phyloP scores from a whole-genome alignment of 2,329 filamentous ascomycete species.

The Raffaelea arxii region DNA sequence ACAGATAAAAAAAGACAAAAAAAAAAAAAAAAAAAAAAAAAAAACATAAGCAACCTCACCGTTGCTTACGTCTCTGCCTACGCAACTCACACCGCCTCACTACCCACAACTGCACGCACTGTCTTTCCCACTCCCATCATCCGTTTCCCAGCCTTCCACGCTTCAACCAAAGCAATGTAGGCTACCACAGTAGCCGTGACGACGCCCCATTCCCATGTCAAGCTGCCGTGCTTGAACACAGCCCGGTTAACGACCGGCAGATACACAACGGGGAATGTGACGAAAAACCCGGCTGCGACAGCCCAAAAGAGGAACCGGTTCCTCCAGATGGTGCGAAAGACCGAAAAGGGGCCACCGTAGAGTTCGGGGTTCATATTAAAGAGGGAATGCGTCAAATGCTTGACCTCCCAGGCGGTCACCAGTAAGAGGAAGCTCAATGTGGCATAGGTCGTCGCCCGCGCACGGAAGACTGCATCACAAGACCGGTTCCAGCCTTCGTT shows the following conservation, averaged over 20 bases:
- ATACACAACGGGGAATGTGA: slow-evolving; percentile 60
- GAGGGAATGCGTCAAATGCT: slow-evolving; percentile 61
- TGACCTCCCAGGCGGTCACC: slow-evolving; percentile 69
- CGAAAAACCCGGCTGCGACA: slow-evolving; percentile 49
- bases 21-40: too few species aligned
- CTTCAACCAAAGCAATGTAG: slow-evolving; percentile 59
- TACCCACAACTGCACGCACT: too few species aligned
- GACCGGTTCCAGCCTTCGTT: slow-evolving; percentile 47
- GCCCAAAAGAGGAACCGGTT: slow-evolving; percentile 65
- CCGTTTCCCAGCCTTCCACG: slow-evolving; percentile 63
- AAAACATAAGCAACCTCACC: too few species aligned
- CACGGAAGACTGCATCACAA: slow-evolving; percentile 56
- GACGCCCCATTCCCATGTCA: slow-evolving; percentile 68
- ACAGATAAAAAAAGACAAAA: too few species aligned
- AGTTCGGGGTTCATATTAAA: slow-evolving; percentile 53
- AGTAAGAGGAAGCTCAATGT: slow-evolving; percentile 66
- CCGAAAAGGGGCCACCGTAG: slow-evolving; percentile 32
- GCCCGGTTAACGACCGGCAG: slow-evolving; percentile 60
- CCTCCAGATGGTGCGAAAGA: slow-evolving; percentile 54
- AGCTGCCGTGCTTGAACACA: slow-evolving; percentile 63
- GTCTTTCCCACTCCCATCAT: too few species aligned
- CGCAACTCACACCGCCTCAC: too few species aligned
- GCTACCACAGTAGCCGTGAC: slow-evolving; percentile 53
- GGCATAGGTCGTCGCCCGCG: slow-evolving; percentile 63
- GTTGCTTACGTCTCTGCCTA: too few species aligned